These are phyloP conservation scores for Martiniozyma abietophila DNA, from an alignment of 805 yeast genomes.

Conservation along the genomic window DNA sequence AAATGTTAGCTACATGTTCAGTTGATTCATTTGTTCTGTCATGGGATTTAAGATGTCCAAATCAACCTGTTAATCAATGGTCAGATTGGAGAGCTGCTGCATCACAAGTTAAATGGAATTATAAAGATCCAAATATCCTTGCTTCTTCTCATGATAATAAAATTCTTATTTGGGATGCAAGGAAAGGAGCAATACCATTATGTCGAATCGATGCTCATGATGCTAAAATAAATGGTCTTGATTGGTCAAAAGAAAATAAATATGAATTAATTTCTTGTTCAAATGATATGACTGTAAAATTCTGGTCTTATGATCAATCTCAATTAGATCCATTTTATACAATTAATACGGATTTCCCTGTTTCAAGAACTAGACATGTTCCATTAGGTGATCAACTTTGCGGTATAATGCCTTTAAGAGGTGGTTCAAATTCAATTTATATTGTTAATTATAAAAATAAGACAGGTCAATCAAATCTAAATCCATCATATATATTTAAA, in stretches of 20 bases:
- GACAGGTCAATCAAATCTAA: slow-evolving; percentile 29
- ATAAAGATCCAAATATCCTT: slow-evolving; percentile 59
- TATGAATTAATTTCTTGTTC: slow-evolving; percentile 71
- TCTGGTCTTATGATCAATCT: slow-evolving; percentile 58
- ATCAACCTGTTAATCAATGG: slow-evolving; percentile 62
- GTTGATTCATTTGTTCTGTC: slow-evolving; percentile 79
- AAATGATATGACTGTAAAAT: slow-evolving; percentile 73
- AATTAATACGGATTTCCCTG: slow-evolving; percentile 70
- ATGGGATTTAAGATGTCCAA: slow-evolving; percentile 86
- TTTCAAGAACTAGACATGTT: slow-evolving; percentile 76
- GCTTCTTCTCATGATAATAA: slow-evolving; percentile 83
- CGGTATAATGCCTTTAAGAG: slow-evolving; percentile 83
- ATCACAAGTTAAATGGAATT: slow-evolving; percentile 91
- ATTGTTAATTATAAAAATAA: slow-evolving; percentile 41
- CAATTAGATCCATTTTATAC: slow-evolving; percentile 42
- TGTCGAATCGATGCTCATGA: slow-evolving; percentile 61
- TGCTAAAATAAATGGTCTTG: slow-evolving; percentile 86
- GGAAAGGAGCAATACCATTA: slow-evolving; percentile 75
- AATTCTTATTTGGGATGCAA: slow-evolving; percentile 78
- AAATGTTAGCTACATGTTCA: slow-evolving; percentile 83
- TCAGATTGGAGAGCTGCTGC: slow-evolving; percentile 97
- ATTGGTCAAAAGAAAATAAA: slow-evolving; percentile 56
- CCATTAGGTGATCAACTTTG: slow-evolving; percentile 83
- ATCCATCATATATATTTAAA: slow-evolving; percentile 52
- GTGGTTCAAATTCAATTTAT: slow-evolving; percentile 62